These are phyloP conservation scores for Prunus kanzakura DNA, from an alignment of 306 rosid genomes.

Conservation along the genomic window DNA sequence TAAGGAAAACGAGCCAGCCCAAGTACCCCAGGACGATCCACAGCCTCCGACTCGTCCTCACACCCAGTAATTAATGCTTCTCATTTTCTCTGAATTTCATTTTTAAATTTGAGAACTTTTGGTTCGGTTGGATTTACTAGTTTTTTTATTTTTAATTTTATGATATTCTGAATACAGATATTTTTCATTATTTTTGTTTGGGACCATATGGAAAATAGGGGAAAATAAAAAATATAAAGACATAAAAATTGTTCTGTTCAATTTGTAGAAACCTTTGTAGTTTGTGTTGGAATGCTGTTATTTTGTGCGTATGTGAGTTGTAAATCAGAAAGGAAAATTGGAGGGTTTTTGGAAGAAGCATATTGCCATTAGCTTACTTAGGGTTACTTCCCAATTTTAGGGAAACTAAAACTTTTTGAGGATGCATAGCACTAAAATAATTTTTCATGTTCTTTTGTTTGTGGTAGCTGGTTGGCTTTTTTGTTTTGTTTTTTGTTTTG, in stretches of 20 bases:
- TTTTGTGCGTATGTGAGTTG: neutral
- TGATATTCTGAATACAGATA: neutral
- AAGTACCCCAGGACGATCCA: constrained; percentile 11
- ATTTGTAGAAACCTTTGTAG: neutral
- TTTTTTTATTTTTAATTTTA: neutral
- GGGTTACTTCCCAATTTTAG: neutral
- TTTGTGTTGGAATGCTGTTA: neutral
- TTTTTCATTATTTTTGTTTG: neutral
- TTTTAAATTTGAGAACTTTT: neutral
- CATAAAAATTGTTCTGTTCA: neutral
- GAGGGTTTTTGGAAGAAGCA: neutral
- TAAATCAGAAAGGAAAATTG: neutral
- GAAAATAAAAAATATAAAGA: neutral
- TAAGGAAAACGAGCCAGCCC: constrained; percentile 26
- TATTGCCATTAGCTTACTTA: neutral
- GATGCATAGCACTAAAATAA: no score
- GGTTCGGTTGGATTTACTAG: neutral
- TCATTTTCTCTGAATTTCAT: neutral
- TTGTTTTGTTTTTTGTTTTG: neutral
- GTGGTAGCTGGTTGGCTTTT: neutral
- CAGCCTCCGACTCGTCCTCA: constrained; percentile 28
- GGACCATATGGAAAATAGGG: neutral
- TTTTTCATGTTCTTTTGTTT: no score
- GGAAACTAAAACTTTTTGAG: neutral
- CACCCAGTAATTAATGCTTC: constrained; percentile 35